Evolutionary conservation across 495 filamentous ascomycete species (phyloP), one percentile per base, ranked within the genome.

Genomic region (Neurospora sp.): DNA sequence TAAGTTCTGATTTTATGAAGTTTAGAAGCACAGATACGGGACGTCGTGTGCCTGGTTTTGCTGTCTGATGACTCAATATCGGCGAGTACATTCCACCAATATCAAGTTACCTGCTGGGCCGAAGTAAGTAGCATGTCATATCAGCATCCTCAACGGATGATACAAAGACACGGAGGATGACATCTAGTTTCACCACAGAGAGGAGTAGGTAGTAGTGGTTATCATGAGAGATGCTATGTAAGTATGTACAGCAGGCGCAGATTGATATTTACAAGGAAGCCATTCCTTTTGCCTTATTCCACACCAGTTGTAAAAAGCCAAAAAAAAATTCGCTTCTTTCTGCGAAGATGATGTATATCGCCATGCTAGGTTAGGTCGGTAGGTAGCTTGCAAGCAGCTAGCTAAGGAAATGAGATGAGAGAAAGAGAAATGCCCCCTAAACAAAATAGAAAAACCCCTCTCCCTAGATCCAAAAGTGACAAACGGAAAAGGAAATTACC

Each of bases 401-500:
- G 74, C 48, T 35, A 44, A 61, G 31, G 31, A 40, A 35, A 53
- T 8, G 8, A 40, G 61, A 6, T 42, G 20, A 48, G 22, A 27
- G 45, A 31, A 59, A 59, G 22, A 6, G 22, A 65, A 17, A 35
- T 17, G 12, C 10, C 53, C 5, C 10, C 10, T 37, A 37, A 27
- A 31, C 53, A 35, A 17, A 31, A 31, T 27, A 61, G 38, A 53
- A 31, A n/a, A 37, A 48, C 35, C 20, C 17, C 17, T 37, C 53
- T 37, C 40, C 8, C 42, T 35, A 37, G 10, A 72, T 40, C 38
- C 38, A 71, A 14, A 12, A 37, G 9, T 39, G 17, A 12, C 14
- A 42, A n/a, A 35, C 22, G 53, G 16, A 70, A 72, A 38, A 71
- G 31, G 8, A 65, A 12, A 74, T 77, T 75, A 98, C 94, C 94